Evolutionary conservation across 805 yeast genomes (phyloP).

Genomic region (Myxozyma neotropica): DNA sequence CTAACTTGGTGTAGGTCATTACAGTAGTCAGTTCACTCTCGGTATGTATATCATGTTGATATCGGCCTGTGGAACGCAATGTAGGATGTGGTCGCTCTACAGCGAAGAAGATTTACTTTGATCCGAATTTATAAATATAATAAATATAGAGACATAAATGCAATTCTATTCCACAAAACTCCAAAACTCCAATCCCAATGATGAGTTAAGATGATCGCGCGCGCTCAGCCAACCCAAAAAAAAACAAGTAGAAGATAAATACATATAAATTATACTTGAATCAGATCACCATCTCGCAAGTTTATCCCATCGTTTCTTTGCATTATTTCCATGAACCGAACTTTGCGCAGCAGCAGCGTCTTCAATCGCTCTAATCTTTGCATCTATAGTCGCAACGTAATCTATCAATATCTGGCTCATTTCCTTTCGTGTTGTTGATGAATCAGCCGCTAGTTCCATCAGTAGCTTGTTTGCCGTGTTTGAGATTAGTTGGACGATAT

Average conservation of each 20-base stretch:
- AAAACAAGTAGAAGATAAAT: not conserved
- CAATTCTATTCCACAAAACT: not conserved
- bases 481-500: constrained; percentile 21
- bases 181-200: too few relatives aligned
- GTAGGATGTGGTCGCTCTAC: too few relatives aligned
- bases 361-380: constrained; percentile 6
- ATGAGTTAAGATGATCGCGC: too few relatives aligned
- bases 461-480: constrained; percentile 19
- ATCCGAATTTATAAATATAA: not conserved
- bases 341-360: constrained; percentile 2
- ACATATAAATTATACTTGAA: too few relatives aligned
- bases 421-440: constrained; percentile 16
- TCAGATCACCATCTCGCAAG: constrained; percentile 15
- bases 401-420: constrained; percentile 17
- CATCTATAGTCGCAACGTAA: constrained; percentile 14
- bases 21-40: too few relatives aligned
- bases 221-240: not conserved
- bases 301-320: constrained; percentile 13
- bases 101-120: too few relatives aligned
- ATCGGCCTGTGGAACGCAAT: too few relatives aligned
- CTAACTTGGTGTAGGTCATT: too few relatives aligned
- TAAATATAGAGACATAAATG: not conserved
- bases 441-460: constrained; percentile 26
- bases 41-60: too few relatives aligned
- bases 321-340: not conserved